These are phyloP conservation scores for Crassisporium funariophilum DNA, from an alignment of 768 basidiomycete genomes.

Conservation along the genomic window DNA sequence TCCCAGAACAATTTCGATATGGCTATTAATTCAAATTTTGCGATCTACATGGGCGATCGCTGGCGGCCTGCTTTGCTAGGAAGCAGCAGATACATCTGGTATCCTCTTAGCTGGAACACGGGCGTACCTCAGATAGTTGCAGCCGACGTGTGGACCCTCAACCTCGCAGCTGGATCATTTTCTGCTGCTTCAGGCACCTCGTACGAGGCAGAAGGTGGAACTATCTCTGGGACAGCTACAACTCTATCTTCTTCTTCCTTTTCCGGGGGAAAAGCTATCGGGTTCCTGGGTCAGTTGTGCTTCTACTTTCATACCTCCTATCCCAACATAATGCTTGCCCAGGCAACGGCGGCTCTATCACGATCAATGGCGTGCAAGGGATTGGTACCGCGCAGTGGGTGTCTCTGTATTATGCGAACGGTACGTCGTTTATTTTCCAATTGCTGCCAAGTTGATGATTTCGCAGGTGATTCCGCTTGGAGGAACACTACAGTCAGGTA, in stretches of 20 bases:
- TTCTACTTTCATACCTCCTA: background rate
- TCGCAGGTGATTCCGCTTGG: slow-evolving; percentile 53
- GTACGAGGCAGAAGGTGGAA: slow-evolving; percentile 59
- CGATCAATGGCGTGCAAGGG: slow-evolving; percentile 57
- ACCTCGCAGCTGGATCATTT: slow-evolving; percentile 53
- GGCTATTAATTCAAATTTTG: slow-evolving; percentile 44
- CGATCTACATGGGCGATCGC: slow-evolving; percentile 67
- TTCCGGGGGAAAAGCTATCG: slow-evolving; percentile 55
- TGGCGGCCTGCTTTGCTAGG: slow-evolving; percentile 58
- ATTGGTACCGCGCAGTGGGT: slow-evolving; percentile 59
- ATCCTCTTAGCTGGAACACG: slow-evolving; percentile 56
- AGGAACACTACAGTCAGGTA: slow-evolving; percentile 62
- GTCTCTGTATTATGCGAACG: slow-evolving; percentile 62
- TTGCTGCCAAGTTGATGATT: background rate
- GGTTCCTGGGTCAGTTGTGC: slow-evolving; percentile 51
- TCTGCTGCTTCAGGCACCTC: slow-evolving; percentile 52
- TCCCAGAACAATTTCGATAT: slow-evolving; percentile 64
- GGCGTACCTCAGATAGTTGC: slow-evolving; percentile 55
- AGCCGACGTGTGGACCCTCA: slow-evolving; percentile 59
- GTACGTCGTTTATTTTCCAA: slow-evolving; percentile 18
- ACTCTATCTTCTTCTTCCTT: slow-evolving; percentile 45
- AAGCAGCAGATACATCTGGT: slow-evolving; percentile 62
- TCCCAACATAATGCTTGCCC: background rate
- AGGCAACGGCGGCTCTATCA: slow-evolving; percentile 62
- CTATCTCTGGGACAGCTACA: slow-evolving; percentile 48